Percentiles rank a stretch among this genome's conserved stretches.
Evolutionary conservation across 2,329 filamentous ascomycete species (phyloP).

Genomic region (Thielaviopsis populi): DNA sequence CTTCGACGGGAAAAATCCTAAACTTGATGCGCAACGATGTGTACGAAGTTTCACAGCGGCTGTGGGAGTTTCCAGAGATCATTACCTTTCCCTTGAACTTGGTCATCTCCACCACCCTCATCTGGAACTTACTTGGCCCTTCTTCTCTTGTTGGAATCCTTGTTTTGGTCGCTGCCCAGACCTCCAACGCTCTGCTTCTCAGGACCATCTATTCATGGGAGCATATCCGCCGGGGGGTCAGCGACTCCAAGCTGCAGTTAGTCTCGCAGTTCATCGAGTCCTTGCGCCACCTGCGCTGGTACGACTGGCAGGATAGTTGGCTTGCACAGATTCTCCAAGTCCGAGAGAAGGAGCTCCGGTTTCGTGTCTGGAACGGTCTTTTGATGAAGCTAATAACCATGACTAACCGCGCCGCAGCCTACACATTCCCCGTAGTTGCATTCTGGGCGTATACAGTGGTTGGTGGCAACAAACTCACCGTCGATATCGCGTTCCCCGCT

Average conservation of each 20-base stretch:
- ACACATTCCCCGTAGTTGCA: slow-evolving; percentile 63
- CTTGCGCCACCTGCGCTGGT: slow-evolving; percentile 66
- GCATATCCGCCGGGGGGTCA: slow-evolving; percentile 52
- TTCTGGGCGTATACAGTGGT: slow-evolving; percentile 70
- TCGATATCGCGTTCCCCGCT: slow-evolving; percentile 78
- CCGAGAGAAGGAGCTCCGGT: slow-evolving; percentile 49
- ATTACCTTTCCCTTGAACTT: slow-evolving; percentile 63
- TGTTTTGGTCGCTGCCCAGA: slow-evolving; percentile 36
- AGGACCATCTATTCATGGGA: slow-evolving; percentile 37
- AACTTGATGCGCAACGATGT: slow-evolving; percentile 74
- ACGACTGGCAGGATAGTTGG: slow-evolving; percentile 70
- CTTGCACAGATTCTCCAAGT: slow-evolving; percentile 52
- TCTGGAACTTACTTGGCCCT: slow-evolving; percentile 68
- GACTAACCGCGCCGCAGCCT: slow-evolving; percentile 55
- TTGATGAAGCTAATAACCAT: slow-evolving; percentile 50
- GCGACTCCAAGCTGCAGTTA: slow-evolving; percentile 63
- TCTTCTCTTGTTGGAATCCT: slow-evolving; percentile 53
- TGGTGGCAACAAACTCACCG: slow-evolving; percentile 49
- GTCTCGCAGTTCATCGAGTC: slow-evolving; percentile 78
- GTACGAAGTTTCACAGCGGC: slow-evolving; percentile 67
- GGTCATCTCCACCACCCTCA: slow-evolving; percentile 56
- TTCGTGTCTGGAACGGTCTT: slow-evolving; percentile 48
- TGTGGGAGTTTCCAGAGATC: slow-evolving; percentile 74
- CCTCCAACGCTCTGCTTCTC: slow-evolving; percentile 52
- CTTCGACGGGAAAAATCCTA: slow-evolving; percentile 79